Evolutionary conservation across 2,329 filamentous ascomycete species (phyloP), one percentile per base, ranked within the genome.

Genomic region (Zalaria obscura): DNA sequence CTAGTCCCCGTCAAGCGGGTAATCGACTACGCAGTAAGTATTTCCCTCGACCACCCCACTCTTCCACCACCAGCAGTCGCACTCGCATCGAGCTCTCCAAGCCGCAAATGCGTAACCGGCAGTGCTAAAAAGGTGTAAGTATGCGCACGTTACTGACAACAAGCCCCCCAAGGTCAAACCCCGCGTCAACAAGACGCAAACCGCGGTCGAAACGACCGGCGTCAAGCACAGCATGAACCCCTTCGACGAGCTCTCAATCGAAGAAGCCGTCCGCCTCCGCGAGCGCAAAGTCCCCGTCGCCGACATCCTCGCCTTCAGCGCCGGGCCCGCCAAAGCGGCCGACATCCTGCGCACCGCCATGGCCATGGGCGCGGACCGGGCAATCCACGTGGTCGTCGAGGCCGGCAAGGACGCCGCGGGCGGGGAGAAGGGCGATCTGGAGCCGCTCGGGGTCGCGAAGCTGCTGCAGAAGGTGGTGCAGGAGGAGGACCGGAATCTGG

Each of bases 221-320:
- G 87, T 96, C 57, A 96, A 96, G 68, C 89, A 96, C 74, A 88
- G 81, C 61, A 89, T 98, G 77, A 98, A 96, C 73, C 91, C 91
- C 18, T 98, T 98, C 67, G 91, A 98, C 71, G 91, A 98, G 65
- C 83, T 98, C 57, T 93, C 87, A 35, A 79, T 98, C 63, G 91
- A 98, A 68, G 91, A 96, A 69, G 85, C 88, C 40, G 84, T 95
- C 40, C 86, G 85, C 34, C 82, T 98, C 59, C 88, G 91, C 63
- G 89, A 96, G 64, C 83, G 84, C 70, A 76, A 77, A 41, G 46
- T 49, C 35, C 53, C 55, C 8, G 88, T 98, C 47, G 80, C 87
- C 52, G 87, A 95, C 62, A 96, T 98, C 58, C 79, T 91, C 60
- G 79, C 85, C 53, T 78, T 96, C 62, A 83, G 80, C 41, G 88